Conservation (phyloP, 2,329 filamentous ascomycete genomes). For the Lasiodiplodia citricola region DNA sequence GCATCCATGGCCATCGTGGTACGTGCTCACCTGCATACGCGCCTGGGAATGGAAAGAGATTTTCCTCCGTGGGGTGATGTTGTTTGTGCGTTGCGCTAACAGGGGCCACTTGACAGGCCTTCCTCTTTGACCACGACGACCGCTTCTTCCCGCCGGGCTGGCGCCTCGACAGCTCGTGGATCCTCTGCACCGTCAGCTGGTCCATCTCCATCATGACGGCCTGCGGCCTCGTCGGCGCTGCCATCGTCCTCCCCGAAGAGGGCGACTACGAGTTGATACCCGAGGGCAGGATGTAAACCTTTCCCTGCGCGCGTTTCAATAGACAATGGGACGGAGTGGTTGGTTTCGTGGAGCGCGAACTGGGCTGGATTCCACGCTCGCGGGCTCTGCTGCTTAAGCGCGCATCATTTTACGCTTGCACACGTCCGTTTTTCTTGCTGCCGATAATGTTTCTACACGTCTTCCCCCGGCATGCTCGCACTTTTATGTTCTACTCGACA, state of each 20-base stretch:
- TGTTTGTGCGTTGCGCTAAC: background rate
- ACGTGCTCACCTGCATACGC: conserved; percentile 44
- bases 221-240: conserved; percentile 67
- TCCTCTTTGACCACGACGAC: conserved; percentile 80
- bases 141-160: conserved; percentile 80
- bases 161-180: conserved; percentile 79
- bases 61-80: background rate
- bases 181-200: conserved; percentile 69
- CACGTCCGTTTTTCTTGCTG: background rate
- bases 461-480: background rate
- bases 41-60: background rate
- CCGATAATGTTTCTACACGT: background rate
- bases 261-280: conserved; percentile 84
- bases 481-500: background rate
- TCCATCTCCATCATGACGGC: conserved; percentile 59
- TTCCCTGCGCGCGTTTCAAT: background rate
- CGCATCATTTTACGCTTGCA: conserved; percentile 2
- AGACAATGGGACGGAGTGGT: conserved; percentile 4
- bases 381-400: conserved; percentile 9
- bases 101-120: conserved; percentile 62
- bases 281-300: conserved; percentile 25
- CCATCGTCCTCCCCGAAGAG: conserved; percentile 74
- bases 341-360: conserved; percentile 12
- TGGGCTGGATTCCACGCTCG: conserved; percentile 19
- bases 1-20: conserved; percentile 84